Evolutionary conservation across 805 yeast species (phyloP).

Genomic region (Cephaloascus fragrans): DNA sequence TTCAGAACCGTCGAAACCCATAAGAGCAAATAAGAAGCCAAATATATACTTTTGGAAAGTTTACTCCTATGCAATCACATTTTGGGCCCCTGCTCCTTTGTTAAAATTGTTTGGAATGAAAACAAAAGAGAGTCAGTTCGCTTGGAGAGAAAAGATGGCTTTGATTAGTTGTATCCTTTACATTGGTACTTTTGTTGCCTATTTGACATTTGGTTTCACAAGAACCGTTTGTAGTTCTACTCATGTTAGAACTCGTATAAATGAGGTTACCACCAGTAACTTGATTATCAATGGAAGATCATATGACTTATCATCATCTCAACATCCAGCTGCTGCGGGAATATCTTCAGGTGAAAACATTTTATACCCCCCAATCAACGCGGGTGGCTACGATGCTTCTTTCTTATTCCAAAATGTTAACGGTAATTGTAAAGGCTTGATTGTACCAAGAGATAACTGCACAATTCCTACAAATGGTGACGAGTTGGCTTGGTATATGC

Average conservation of each 20-base stretch:
- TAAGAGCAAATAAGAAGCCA: slow-evolving; percentile 10
- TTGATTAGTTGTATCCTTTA: slow-evolving; percentile 64
- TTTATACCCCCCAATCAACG: slow-evolving; percentile 76
- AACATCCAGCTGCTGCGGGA: slow-evolving; percentile 80
- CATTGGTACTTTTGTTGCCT: slow-evolving; percentile 75
- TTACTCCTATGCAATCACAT: slow-evolving; percentile 74
- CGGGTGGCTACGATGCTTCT: slow-evolving; percentile 82
- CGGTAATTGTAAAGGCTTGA: slow-evolving; percentile 76
- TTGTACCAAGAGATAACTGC: slow-evolving; percentile 58
- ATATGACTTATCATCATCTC: slow-evolving; percentile 57
- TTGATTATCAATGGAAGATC: slow-evolving; percentile 78
- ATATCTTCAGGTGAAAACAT: slow-evolving; percentile 60
- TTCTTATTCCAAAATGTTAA: slow-evolving; percentile 87
- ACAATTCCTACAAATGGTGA: slow-evolving; percentile 60
- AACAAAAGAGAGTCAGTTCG: slow-evolving; percentile 75
- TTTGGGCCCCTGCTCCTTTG: slow-evolving; percentile 84
- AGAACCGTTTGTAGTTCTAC: slow-evolving; percentile 58
- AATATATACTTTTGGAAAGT: slow-evolving; percentile 47
- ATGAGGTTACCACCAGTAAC: slow-evolving; percentile 49
- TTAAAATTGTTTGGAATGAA: slow-evolving; percentile 67
- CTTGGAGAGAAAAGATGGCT: slow-evolving; percentile 96
- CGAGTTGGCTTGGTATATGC: slow-evolving; percentile 90
- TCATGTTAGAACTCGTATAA: slow-evolving; percentile 40
- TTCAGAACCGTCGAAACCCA: slow-evolving; percentile 7
- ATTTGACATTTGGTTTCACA: slow-evolving; percentile 84